Percentiles rank a stretch among this genome's conserved stretches.
Conservation (phyloP, 176 grass and related monocot species). For the Triticum dicoccoides region DNA sequence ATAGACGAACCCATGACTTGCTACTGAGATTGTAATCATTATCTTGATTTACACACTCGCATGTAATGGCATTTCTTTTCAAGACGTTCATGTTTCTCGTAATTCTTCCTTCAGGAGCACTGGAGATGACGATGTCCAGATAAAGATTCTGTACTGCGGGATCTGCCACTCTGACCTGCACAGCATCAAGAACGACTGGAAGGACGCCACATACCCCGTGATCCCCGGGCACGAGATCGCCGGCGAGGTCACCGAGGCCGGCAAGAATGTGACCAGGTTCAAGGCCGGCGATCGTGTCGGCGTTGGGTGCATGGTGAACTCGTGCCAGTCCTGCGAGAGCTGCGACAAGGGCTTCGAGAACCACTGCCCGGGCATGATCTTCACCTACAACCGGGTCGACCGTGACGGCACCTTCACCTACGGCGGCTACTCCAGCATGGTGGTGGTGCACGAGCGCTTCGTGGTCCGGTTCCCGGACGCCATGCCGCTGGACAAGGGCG, state of each 20-base stretch:
- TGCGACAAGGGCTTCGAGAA: conserved; percentile 60
- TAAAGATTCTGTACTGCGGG: conserved; percentile 78
- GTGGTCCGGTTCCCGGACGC: conserved; percentile 54
- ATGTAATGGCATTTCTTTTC: no score
- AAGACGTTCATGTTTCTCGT: no score
- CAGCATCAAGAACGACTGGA: conserved; percentile 74
- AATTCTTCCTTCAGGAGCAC: no score
- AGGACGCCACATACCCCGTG: conserved; percentile 49
- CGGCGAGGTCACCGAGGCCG: conserved; percentile 58
- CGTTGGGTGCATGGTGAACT: conserved; percentile 70
- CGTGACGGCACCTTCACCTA: conserved; percentile 46
- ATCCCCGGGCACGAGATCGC: conserved; percentile 83
- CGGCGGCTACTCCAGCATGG: conserved; percentile 61
- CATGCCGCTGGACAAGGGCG: conserved; percentile 59
- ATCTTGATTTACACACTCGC: no score
- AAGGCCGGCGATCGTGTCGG: conserved; percentile 65
- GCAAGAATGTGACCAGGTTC: conserved; percentile 52
- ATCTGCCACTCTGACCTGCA: conserved; percentile 86
- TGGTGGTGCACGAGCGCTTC: conserved; percentile 59
- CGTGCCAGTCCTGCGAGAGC: conserved; percentile 52
- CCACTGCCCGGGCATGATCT: conserved; percentile 23
- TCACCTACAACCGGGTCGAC: conserved; percentile 66
- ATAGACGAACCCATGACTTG: no score
- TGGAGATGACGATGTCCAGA: not conserved
- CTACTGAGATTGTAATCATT: no score